Percentiles rank a stretch among this genome's conserved stretches.
These are phyloP conservation scores for Russula emetica DNA, from an alignment of 768 basidiomycete genomes.

Conservation along the genomic window DNA sequence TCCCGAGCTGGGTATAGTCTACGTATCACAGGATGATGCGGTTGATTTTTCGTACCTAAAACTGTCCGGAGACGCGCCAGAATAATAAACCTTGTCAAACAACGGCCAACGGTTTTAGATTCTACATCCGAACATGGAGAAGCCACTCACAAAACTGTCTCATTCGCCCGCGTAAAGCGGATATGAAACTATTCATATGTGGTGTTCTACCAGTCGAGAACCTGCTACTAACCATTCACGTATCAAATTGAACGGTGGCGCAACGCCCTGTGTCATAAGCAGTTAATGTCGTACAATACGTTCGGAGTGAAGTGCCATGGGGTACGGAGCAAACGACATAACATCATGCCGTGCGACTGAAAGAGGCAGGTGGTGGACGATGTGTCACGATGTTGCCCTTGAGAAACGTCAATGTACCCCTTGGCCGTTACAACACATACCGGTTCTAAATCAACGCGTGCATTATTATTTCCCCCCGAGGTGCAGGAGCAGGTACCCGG, in stretches of 20 bases:
- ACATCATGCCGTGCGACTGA: neutral
- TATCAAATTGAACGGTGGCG: conserved; percentile 14
- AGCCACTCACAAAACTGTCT: neutral
- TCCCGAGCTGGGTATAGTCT: neutral
- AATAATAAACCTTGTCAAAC: conserved; percentile 1
- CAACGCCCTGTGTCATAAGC: neutral
- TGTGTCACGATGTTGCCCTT: neutral
- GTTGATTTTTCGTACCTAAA: neutral
- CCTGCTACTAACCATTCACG: conserved; percentile 10
- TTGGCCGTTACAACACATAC: neutral
- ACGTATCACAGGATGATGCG: neutral
- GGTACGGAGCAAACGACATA: conserved; percentile 4
- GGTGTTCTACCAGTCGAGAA: conserved; percentile 1
- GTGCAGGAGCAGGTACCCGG: neutral
- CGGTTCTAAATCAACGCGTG: neutral
- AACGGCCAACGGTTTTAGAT: neutral
- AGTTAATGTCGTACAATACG: conserved; percentile 2
- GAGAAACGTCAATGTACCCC: neutral
- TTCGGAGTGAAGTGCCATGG: neutral
- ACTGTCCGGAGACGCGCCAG: neutral
- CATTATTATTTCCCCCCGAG: neutral
- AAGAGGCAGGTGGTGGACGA: conserved; percentile 2
- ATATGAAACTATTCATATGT: neutral
- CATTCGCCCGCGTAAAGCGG: neutral
- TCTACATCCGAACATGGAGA: conserved; percentile 3